Conservation (phyloP, 306 rosid species). For the Benincasa hispida region DNA sequence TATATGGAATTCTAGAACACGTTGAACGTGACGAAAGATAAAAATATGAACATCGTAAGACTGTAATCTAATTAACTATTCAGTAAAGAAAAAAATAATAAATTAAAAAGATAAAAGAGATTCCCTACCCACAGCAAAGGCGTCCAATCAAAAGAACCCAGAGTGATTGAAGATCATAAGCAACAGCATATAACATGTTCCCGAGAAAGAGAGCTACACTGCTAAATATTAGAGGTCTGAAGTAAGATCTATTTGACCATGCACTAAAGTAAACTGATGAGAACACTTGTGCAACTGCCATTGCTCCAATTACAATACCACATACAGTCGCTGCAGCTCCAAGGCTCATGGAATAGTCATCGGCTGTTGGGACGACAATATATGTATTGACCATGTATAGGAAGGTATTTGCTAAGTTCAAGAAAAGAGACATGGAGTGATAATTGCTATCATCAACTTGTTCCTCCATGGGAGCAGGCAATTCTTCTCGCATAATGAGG, state of each 20-base stretch:
- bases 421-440: conserved; percentile 71
- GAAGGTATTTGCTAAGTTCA: conserved; percentile 89
- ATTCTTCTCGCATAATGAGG: conserved; percentile 86
- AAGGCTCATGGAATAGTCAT: conserved; percentile 88
- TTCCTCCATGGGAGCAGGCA: conserved; percentile 62
- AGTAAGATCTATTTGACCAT: conserved; percentile 95
- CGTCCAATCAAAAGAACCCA: conserved; percentile 95
- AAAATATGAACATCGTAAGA: background rate
- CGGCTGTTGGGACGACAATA: conserved; percentile 96
- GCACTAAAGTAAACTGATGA: conserved; percentile 98
- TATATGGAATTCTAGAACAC: background rate
- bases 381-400: conserved; percentile 98
- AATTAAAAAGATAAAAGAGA: conserved; percentile 6
- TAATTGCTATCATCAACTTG: conserved; percentile 55
- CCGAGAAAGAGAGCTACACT: conserved; percentile 74
- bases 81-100: background rate
- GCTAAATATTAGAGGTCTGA: conserved; percentile 89
- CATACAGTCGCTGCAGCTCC: conserved; percentile 99
- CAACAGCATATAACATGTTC: conserved; percentile 74
- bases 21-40: background rate
- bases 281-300: conserved; percentile 98
- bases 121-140: conserved; percentile 81
- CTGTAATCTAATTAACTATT: conserved; percentile 4
- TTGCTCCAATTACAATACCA: conserved; percentile 91
- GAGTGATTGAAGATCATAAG: conserved; percentile 67